Base-by-base conservation (phyloP, 176 grass and related monocot genomes). In the Lolium perenne region DNA sequence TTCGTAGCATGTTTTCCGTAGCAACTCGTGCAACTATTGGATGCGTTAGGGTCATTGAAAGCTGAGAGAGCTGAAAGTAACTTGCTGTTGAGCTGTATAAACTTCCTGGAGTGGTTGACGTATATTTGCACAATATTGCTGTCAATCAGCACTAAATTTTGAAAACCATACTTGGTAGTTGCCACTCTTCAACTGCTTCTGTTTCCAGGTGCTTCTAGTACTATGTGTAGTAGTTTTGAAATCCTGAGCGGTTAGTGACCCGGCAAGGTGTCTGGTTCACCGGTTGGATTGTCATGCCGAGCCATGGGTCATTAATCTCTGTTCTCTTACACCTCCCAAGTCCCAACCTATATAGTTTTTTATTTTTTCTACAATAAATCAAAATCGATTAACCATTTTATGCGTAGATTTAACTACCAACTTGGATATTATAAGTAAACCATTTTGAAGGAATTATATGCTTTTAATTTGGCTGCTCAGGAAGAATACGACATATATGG, bases 401-500 rank as follows among this genome's bases (percentile, higher is more conserved):
- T 83, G 38, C 35, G 55, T 46, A 82, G 0, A n/a, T 60, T 29
- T 82, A 50, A 58, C 23, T 62, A 47, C 11, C 29, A 49, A 47
- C 69, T 74, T 83, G 43, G 23, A 74, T 22, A 35, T 74, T 50
- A 8, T 46, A 46, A 9, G 17, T 29, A 49, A 23, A 48, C 41
- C 10, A 13, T 75, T 61, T 32, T 29, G 74, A 59, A 23, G 10
- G 21, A 80, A 80, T 4, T 40, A 58, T 22, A 71, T 32, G 38
- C 47, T 46, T 89, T 83, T 79, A 23, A 82, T 78, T 87, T 87
- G 71, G 38, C 50, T 81, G 29, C 86, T 80, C 86, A 95, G 93
- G 93, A 95, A 80, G 93, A 95, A 83, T 95, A 90, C 20, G 93
- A 95, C 43, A 88, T 86, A 1, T 95, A 92, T 23, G 83, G 88